Evolutionary conservation across 768 basidiomycete species (phyloP).

Genomic region (Trichaptum fuscoviolaceum): DNA sequence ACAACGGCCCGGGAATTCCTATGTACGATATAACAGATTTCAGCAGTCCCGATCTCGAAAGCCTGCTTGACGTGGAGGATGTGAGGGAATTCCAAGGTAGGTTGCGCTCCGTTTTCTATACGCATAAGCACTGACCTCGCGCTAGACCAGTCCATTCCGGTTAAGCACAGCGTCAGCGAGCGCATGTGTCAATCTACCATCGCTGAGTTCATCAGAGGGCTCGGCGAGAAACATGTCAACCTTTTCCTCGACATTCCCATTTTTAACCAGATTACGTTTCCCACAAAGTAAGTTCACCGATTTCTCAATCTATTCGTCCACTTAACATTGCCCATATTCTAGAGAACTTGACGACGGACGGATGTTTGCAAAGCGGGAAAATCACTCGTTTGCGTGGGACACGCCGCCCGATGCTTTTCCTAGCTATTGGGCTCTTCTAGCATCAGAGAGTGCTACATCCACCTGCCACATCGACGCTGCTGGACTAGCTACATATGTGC

Average conservation of each 20-base stretch:
- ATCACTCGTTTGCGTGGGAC: background rate
- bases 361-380: background rate
- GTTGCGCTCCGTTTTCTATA: background rate
- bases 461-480: conserved; percentile 1
- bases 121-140: too few species aligned
- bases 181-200: background rate
- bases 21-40: background rate
- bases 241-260: background rate
- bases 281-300: background rate
- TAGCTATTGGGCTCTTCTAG: background rate
- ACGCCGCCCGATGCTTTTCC: background rate
- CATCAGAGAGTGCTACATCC: background rate
- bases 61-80: background rate
- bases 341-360: background rate
- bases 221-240: background rate
- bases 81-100: background rate
- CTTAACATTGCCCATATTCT: background rate
- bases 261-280: too few species aligned
- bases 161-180: background rate
- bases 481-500: background rate
- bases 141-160: background rate
- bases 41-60: background rate
- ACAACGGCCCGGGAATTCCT: background rate
- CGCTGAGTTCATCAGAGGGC: background rate
- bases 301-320: background rate